Conservation (phyloP, 192 early-diverging fungal species). For the Backusella liffmaniae region DNA sequence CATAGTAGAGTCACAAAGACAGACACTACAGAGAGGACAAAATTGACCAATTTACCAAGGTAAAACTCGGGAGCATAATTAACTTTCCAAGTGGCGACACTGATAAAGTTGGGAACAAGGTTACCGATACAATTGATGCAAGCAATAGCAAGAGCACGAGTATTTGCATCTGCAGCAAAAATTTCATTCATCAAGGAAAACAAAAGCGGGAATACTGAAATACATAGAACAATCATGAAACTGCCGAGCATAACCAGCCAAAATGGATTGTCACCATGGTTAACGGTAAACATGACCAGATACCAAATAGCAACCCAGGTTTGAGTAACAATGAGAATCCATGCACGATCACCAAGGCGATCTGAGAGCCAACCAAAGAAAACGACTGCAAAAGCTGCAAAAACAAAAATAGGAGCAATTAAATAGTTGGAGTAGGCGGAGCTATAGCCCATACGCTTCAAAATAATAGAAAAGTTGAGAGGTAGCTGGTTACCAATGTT, state of each 20-base stretch:
- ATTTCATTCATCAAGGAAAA: slow-evolving; percentile 12
- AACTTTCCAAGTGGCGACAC: neutral
- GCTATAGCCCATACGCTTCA: neutral
- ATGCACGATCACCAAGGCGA: neutral
- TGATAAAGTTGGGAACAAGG: slow-evolving; percentile 7
- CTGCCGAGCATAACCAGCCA: neutral
- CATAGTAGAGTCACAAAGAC: neutral
- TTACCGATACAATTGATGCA: neutral
- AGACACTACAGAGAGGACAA: neutral
- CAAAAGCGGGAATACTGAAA: slow-evolving; percentile 4
- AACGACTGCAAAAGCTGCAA: neutral
- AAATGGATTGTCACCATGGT: neutral
- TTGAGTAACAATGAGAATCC: neutral
- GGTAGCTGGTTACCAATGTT: slow-evolving; percentile 7
- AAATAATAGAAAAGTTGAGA: slow-evolving; percentile 8
- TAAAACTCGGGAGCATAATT: neutral
- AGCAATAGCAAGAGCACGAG: slow-evolving; percentile 9
- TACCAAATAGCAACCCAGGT: slow-evolving; percentile 13
- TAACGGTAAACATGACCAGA: neutral
- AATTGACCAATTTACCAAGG: slow-evolving; percentile 10
- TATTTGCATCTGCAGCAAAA: neutral
- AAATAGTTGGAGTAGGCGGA: neutral
- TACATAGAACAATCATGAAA: slow-evolving; percentile 11
- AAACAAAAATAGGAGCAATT: neutral
- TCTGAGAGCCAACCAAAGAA: neutral